Evolutionary conservation across 805 yeast genomes (phyloP), one percentile per base, ranked within the genome.

Genomic region (Clavispora asparagi): DNA sequence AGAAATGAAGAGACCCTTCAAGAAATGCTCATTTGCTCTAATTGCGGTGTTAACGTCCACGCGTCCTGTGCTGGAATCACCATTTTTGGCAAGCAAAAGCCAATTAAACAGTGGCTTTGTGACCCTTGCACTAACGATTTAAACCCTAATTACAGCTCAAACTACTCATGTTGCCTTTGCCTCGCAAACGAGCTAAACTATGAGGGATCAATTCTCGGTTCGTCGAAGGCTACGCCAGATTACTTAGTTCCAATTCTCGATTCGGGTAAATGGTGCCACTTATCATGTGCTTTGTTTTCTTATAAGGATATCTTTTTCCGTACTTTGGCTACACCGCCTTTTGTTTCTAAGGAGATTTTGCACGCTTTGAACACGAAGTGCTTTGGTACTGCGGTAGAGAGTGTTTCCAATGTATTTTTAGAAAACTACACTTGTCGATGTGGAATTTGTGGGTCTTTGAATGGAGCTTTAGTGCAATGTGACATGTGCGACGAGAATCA

Each of bases 71-170:
- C 82, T 57, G 96, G 95, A 0, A 45, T 50, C 28, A 47, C 19
- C 11, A 45, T 53, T 23, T 53, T 58, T 6, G 54, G 54, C 9
- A 52, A 43, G 19, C 42, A 47, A 4, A 54, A 47, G 16, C 74
- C 70, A 8, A 53, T 61, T 4, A 68, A 59, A 30, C 76, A 74
- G 46, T 89, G 97, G 97, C 66, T 74, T 25, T 90, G 97, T 65
- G 95, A 88, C 55, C 73, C 82, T 1, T 90, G 97, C 59, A 71
- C 81, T 5, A 87, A 88, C 58, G 85, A 82, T 41, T 60, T 80
- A 43, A 77, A 79, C 49, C 92, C 94, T 0, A 51, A 75, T 2
- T 68, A 72, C 32, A 73, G 82, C 2, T 76, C 83, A 0, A 67
- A 75, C 17, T 83, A 85, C 57, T 63, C 74, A 2, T 89, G 97